These are phyloP conservation scores for Coemansia sp. DNA, from an alignment of 192 early-diverging fungal genomes.

Conservation along the genomic window DNA sequence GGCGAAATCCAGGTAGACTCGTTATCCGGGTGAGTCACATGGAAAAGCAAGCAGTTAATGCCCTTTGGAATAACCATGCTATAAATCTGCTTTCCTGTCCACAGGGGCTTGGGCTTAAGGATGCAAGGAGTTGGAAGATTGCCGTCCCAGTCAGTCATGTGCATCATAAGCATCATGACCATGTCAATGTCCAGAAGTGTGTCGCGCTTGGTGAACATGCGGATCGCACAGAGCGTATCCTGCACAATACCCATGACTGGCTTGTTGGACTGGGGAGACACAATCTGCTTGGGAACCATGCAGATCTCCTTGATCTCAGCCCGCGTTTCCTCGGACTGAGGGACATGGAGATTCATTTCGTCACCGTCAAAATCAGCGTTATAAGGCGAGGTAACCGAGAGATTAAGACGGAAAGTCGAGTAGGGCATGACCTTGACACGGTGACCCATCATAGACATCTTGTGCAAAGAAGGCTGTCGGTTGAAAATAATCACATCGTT, in stretches of 20 bases:
- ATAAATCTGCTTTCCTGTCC: conserved; percentile 97
- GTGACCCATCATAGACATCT: conserved; percentile 99
- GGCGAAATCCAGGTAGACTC: conserved; percentile 79
- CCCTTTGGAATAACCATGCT: conserved; percentile 91
- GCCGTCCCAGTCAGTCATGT: conserved; percentile 97
- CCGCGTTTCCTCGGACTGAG: conserved; percentile 93
- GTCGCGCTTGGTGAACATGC: conserved; percentile 95
- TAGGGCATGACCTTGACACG: conserved; percentile 96
- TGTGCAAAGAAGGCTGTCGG: conserved; percentile 97
- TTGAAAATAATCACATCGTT: conserved; percentile 98
- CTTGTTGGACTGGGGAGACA: conserved; percentile 95
- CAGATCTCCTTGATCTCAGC: conserved; percentile 96
- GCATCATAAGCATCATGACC: conserved; percentile 96
- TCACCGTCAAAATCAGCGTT: conserved; percentile 99
- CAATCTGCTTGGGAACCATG: conserved; percentile 97
- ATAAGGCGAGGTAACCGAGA: conserved; percentile 97
- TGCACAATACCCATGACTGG: conserved; percentile 99
- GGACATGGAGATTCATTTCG: conserved; percentile 99
- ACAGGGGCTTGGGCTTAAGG: conserved; percentile 92
- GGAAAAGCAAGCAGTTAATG: conserved; percentile 84
- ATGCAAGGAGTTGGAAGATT: conserved; percentile 90
- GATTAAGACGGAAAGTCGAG: conserved; percentile 96
- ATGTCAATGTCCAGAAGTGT: conserved; percentile 82
- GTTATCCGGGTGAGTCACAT: conserved; percentile 77
- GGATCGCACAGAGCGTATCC: conserved; percentile 94